Base-by-base conservation (phyloP, 2,329 filamentous ascomycete genomes). In the Calonectria montana region DNA sequence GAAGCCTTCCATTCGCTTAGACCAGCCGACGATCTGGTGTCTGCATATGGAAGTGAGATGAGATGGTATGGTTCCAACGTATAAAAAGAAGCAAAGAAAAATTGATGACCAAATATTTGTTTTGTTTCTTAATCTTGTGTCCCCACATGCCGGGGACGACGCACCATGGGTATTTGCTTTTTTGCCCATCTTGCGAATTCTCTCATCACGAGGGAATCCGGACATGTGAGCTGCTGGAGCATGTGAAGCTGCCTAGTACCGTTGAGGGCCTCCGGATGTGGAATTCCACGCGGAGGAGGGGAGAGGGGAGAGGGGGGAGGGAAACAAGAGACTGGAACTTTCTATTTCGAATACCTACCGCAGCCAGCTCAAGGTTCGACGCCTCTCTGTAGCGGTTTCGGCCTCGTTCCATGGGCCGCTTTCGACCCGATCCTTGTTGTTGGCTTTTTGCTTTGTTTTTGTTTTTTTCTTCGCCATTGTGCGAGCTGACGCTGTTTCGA, bases 361-460 rank as follows among this genome's bases (percentile, higher is more conserved):
- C 21, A 59, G 53, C n/a, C 53, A 59, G 53, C 53, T 39, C 53
- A 59, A 59, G 53, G 53, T 59, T 59, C 53, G 53, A 59, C 31
- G 53, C 53, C 35, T 59, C 29, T 59, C 53, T 59, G 35, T 39
- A 59, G 53, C 53, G 53, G 53, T 59, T 59, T 59, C 5, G 53
- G 53, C 16, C 31, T 57, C 53, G 53, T 31, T 39, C 31, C 53
- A 59, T 59, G 53, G 35, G 31, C 35, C 53, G 43, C n/a, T n/a
- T 47, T 47, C 43, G 43, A 47, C 43, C 43, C 43, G 53, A 16
- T 39, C 53, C 53, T 59, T 41, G 39, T 35, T 43, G 39, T 43
- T 63, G 47, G 16, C 13, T 48, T 45, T 35, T 48, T 29, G n/a
- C n/a, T 25, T 31, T 55, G 25, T 37, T 37, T 18, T 41, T 37